phyloP scores from a whole-genome alignment of 331 rosid species.

The Malus hybrid region DNA sequence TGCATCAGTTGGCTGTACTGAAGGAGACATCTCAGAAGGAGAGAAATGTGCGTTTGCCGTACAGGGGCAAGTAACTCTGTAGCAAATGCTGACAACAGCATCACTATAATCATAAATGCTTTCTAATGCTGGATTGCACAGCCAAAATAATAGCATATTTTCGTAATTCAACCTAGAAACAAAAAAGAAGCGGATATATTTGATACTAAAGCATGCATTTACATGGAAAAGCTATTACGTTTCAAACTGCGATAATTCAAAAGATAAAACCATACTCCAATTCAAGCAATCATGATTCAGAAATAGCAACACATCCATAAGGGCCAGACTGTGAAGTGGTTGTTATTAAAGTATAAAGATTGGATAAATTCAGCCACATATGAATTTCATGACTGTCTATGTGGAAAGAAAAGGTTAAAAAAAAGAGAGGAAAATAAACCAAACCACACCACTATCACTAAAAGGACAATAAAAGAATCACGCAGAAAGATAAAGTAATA shows the following conservation, averaged over 20 bases:
- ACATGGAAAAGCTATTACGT: neutral
- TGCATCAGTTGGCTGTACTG: neutral
- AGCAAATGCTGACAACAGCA: neutral
- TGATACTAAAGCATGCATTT: neutral
- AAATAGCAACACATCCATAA: neutral
- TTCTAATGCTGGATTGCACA: neutral
- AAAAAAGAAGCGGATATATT: neutral
- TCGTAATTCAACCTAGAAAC: neutral
- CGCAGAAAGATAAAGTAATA: conserved; percentile 6
- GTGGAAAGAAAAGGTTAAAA: neutral
- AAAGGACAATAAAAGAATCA: conserved; percentile 12
- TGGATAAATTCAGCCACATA: neutral
- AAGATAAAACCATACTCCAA: neutral
- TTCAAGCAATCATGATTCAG: neutral
- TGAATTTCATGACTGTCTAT: neutral
- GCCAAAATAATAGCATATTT: neutral
- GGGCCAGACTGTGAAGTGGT: neutral
- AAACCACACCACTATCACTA: neutral
- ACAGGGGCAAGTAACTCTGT: neutral
- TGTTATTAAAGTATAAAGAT: neutral
- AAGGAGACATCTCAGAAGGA: neutral
- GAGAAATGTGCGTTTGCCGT: neutral
- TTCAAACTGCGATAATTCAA: neutral
- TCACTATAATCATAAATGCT: neutral
- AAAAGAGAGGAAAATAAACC: too few species aligned